Conservation (phyloP, 805 yeast species). For the Metahyphopichia silvanorum region DNA sequence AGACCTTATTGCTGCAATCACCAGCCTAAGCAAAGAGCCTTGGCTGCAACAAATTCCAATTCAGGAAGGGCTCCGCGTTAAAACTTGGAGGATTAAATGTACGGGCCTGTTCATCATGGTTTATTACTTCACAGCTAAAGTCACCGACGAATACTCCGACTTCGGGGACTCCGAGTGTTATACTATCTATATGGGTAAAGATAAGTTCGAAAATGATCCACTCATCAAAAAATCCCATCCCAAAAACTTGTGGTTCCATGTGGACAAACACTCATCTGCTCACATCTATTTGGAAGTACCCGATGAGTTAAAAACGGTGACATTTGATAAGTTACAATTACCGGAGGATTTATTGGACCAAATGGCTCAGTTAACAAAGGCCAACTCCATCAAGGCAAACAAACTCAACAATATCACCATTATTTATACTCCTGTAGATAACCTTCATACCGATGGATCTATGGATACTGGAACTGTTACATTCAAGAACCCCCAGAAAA, state of each 20-base stretch:
- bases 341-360: constrained; percentile 47
- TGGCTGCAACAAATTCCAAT: too few relatives aligned
- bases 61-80: too few relatives aligned
- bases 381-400: constrained; percentile 74
- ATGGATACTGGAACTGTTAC: constrained; percentile 82
- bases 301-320: constrained; percentile 44
- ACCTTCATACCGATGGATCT: constrained; percentile 60
- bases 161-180: constrained; percentile 17
- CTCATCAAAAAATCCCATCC: constrained; percentile 59
- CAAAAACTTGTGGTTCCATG: constrained; percentile 78
- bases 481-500: constrained; percentile 56
- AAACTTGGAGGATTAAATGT: too few relatives aligned
- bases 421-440: constrained; percentile 71
- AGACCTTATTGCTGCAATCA: too few relatives aligned
- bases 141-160: constrained; percentile 11
- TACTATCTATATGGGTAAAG: constrained; percentile 64
- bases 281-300: constrained; percentile 66
- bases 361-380: constrained; percentile 67
- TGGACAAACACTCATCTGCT: constrained; percentile 72
- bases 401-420: constrained; percentile 64
- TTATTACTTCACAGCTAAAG: constrained; percentile 23
- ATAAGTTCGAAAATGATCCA: constrained; percentile 62
- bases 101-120: constrained; percentile 31
- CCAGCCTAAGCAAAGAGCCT: too few relatives aligned
- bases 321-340: constrained; percentile 31